Conservation (phyloP, 2,329 filamentous ascomycete genomes). For the Coleophoma eucalyptorum region DNA sequence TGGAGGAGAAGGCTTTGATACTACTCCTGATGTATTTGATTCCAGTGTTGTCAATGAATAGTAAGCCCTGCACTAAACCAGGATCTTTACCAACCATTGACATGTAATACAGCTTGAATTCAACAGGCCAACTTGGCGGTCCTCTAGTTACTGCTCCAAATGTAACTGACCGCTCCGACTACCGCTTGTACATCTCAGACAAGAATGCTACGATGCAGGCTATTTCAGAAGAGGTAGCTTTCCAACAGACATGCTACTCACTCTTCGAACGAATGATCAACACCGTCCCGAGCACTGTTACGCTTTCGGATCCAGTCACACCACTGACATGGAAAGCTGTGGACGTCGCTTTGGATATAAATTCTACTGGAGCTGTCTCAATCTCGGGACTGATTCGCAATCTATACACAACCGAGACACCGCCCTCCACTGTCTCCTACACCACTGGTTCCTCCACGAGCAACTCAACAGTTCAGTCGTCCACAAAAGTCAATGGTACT, state of each 20-base stretch:
- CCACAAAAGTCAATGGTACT: not conserved
- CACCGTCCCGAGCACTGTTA: conserved; percentile 4
- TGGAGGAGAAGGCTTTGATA: conserved; percentile 31
- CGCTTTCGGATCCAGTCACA: conserved; percentile 3
- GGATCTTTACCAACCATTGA: not conserved
- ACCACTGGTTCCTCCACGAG: not conserved
- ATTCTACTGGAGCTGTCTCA: conserved; percentile 1
- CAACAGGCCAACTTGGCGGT: conserved; percentile 38
- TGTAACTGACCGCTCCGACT: conserved; percentile 8
- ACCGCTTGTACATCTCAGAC: conserved; percentile 11
- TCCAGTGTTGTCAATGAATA: conserved; percentile 44
- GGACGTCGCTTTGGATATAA: conserved; percentile 1
- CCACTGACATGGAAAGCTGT: conserved; percentile 4
- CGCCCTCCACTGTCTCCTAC: not conserved
- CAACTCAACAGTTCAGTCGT: not conserved
- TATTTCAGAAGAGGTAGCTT: conserved; percentile 2
- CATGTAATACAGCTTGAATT: conserved; percentile 41
- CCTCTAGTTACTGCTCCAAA: conserved; percentile 33
- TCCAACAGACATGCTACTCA: conserved; percentile 7
- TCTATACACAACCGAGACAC: conserved; percentile 2
- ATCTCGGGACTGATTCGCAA: conserved; percentile 7
- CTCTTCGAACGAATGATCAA: conserved; percentile 10
- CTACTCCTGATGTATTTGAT: conserved; percentile 45
- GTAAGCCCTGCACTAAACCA: not conserved
- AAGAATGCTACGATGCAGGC: conserved; percentile 9